Base-by-base conservation (phyloP, 2,329 filamentous ascomycete species). In the Calonectria pauciramosa region DNA sequence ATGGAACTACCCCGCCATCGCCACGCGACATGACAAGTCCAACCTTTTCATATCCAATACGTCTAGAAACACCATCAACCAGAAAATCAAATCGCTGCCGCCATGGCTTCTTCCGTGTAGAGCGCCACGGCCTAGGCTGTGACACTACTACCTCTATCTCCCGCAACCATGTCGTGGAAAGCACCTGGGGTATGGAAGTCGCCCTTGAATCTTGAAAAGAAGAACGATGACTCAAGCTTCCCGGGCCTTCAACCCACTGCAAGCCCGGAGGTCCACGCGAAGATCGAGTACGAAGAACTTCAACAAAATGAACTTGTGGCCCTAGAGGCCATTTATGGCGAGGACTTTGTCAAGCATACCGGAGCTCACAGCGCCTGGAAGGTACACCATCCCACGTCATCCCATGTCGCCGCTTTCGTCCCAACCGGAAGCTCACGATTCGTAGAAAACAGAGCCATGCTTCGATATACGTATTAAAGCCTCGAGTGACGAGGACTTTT, bases 291-390 rank as follows among this genome's bases (percentile, higher is more conserved):
- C 86, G 91, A 93, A 77, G 94, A 97, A 86, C 92, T 94, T 41
- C 97, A 99, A 86, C 90, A 94, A 81, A 94, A 98, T 83, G 97
- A 99, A 86, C 89, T 98, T 72, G 91, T 97, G 83, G 96, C 93
- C 56, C 89, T 99, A 73, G 90, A 94, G 81, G 94, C 96, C 52
- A 97, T 99, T 65, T 99, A 97, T 82, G 94, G 93, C 78, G 95
- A 98, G 74, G 96, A 98, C 82, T 98, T 95, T 82, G 89, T 94
- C 79, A 92, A 94, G 83, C 91, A 95, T 80, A 91, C 93, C 81
- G 90, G 91, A 66, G 91, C 91, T 73, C 91, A 92, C 74, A 90
- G 91, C 79, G 96, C 96, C 51, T 99, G 96, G 96, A 96, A 97
- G 89, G 94, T 95, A 89, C 82, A 77, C 44, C 66, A 51, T 73